These are phyloP conservation scores for Vitis amurensis DNA, from an alignment of 164 flowering plant genomes.

Conservation along the genomic window DNA sequence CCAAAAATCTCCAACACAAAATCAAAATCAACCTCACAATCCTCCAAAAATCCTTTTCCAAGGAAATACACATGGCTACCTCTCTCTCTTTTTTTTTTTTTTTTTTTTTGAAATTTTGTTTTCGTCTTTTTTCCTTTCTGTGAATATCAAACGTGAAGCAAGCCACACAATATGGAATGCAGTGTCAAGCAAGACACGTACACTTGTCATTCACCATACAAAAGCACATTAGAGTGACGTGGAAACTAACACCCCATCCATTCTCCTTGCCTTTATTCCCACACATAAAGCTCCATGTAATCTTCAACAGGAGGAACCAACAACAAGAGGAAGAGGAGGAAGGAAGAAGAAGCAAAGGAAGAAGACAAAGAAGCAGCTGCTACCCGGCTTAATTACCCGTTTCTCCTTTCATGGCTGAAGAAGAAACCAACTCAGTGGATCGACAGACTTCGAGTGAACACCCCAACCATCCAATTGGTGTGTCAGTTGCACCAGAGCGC, in stretches of 20 bases:
- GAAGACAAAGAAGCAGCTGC: neutral
- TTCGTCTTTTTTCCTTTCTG: neutral
- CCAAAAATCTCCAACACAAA: slow-evolving; percentile 1
- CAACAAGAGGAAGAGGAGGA: neutral
- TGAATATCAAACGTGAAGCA: neutral
- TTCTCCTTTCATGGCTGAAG: no score
- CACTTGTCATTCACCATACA: slow-evolving; percentile 47
- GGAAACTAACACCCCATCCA: slow-evolving; percentile 32
- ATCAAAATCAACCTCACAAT: slow-evolving; percentile 31
- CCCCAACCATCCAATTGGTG: no score
- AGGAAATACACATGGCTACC: neutral
- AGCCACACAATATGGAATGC: slow-evolving; percentile 38
- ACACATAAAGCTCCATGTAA: slow-evolving; percentile 2
- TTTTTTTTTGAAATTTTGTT: neutral
- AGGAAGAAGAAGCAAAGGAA: neutral
- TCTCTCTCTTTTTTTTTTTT: neutral
- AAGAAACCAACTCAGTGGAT: no score
- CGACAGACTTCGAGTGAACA: no score
- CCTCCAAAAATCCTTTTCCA: slow-evolving; percentile 8
- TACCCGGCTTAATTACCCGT: no score
- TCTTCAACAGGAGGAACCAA: neutral
- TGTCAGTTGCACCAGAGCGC: no score
- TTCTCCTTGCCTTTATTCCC: slow-evolving; percentile 13
- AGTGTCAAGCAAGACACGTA: slow-evolving; percentile 37
- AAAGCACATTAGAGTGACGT: slow-evolving; percentile 29